These are phyloP conservation scores for Pseudopyricularia cyperi DNA, from an alignment of 2,329 filamentous ascomycete species.

Conservation along the genomic window DNA sequence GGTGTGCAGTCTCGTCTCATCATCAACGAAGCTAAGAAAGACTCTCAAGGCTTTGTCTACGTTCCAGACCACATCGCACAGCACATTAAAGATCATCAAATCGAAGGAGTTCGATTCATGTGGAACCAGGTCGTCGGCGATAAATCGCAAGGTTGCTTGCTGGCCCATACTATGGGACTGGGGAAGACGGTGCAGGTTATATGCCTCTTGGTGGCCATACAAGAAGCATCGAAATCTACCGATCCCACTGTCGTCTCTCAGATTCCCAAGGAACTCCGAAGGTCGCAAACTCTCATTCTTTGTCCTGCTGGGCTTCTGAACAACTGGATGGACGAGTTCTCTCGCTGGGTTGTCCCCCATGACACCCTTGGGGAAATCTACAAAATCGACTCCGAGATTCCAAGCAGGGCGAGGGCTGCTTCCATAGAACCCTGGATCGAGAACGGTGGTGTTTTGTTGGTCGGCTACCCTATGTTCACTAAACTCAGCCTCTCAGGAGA, in stretches of 20 bases:
- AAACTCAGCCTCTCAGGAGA: constrained; percentile 13
- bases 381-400: constrained; percentile 34
- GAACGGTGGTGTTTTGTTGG: constrained; percentile 59
- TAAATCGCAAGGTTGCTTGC: constrained; percentile 58
- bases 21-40: constrained; percentile 53
- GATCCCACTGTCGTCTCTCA: constrained; percentile 47
- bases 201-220: constrained; percentile 64
- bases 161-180: constrained; percentile 84
- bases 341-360: constrained; percentile 48
- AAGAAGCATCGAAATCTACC: constrained; percentile 47
- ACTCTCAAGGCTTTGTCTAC: constrained; percentile 47
- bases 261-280: constrained; percentile 51
- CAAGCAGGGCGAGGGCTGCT: constrained; percentile 22
- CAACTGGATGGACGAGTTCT: constrained; percentile 74
- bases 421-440: constrained; percentile 46
- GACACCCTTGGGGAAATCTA: constrained; percentile 40
- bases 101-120: constrained; percentile 72
- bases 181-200: constrained; percentile 91
- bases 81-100: constrained; percentile 66
- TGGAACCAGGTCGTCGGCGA: constrained; percentile 70
- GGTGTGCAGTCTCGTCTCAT: constrained; percentile 39
- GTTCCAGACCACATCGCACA: constrained; percentile 50
- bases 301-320: constrained; percentile 63
- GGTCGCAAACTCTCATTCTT: constrained; percentile 55
- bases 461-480: constrained; percentile 62